phyloP scores from a whole-genome alignment of 768 basidiomycete genomes.

The Pisolithus microcarpus region DNA sequence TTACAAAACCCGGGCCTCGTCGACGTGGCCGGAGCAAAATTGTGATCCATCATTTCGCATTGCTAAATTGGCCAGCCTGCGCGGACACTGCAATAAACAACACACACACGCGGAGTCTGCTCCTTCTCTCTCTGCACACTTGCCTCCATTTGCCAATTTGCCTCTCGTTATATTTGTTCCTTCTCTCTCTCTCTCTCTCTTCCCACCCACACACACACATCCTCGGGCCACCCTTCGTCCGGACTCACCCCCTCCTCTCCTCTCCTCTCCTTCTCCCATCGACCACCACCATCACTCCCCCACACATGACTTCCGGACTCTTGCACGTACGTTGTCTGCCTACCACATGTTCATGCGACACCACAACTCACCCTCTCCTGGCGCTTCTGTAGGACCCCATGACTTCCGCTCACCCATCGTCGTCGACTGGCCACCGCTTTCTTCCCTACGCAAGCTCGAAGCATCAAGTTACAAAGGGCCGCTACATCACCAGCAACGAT shows the following conservation, averaged over 20 bases:
- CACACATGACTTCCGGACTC: constrained; percentile 37
- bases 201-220: neutral
- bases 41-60: constrained; percentile 19
- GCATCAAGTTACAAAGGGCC: constrained; percentile 78
- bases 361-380: constrained; percentile 1
- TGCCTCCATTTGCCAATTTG: constrained; percentile 19
- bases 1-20: constrained; percentile 26
- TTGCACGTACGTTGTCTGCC: constrained; percentile 34
- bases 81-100: neutral
- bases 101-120: constrained; percentile 8
- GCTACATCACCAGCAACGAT: constrained; percentile 88
- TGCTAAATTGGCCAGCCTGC: constrained; percentile 23
- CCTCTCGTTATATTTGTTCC: constrained; percentile 19
- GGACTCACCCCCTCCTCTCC: constrained; percentile 5
- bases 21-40: constrained; percentile 27
- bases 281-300: neutral
- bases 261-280: constrained; percentile 1
- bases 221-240: constrained; percentile 4
- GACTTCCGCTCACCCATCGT: constrained; percentile 21
- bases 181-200: constrained; percentile 5
- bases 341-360: neutral
- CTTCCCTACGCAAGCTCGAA: constrained; percentile 68
- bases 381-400: constrained; percentile 23
- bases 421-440: constrained; percentile 32
- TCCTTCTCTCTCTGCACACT: too few species aligned